Conservation (phyloP, 1,139 yeast species). For the Geotrichum phurueaensis region DNA sequence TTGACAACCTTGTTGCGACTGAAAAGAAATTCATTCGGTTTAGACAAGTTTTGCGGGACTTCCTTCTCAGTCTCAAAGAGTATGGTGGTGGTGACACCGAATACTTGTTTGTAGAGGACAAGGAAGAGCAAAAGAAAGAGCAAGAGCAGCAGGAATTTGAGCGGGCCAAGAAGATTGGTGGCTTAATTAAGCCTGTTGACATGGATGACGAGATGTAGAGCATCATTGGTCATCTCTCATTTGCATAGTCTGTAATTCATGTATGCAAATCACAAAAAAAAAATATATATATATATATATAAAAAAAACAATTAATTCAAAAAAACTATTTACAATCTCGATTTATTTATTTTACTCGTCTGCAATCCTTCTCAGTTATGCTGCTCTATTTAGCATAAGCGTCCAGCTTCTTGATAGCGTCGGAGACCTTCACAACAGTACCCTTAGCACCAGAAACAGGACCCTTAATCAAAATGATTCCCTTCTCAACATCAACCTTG, state of each 20-base stretch:
- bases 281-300: neutral
- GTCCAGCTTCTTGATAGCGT: conserved; percentile 50
- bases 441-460: conserved; percentile 88
- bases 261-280: neutral
- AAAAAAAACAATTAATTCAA: neutral
- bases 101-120: conserved; percentile 90
- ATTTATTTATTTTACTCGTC: conserved; percentile 1
- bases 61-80: conserved; percentile 92
- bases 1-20: conserved; percentile 62
- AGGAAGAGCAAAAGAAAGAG: conserved; percentile 69
- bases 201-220: conserved; percentile 52
- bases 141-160: conserved; percentile 66
- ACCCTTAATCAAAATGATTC: conserved; percentile 79
- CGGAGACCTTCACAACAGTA: conserved; percentile 66
- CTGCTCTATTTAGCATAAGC: conserved; percentile 7
- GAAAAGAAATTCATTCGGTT: conserved; percentile 73
- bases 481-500: conserved; percentile 73
- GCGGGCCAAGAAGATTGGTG: conserved; percentile 83
- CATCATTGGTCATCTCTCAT: neutral
- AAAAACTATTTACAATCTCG: neutral
- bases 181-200: conserved; percentile 92
- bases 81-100: conserved; percentile 73
- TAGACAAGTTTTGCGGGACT: conserved; percentile 85
- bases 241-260: neutral
- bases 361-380: neutral